Evolutionary conservation across 306 rosid genomes (phyloP).

Genomic region (Notholithocarpus densiflorus): DNA sequence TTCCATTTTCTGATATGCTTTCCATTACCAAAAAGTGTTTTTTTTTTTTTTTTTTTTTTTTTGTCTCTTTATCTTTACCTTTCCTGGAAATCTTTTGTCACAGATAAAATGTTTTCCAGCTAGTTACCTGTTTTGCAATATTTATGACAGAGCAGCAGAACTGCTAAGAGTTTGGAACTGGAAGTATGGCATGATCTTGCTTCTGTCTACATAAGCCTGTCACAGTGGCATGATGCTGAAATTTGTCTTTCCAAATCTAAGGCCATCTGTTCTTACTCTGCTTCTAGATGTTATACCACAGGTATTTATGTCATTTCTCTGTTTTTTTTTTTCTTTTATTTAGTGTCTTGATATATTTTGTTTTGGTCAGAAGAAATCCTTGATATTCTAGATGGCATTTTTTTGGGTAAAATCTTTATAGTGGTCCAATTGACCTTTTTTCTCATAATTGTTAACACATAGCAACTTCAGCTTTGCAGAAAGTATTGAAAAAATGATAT

Average conservation of each 20-base stretch:
- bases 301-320: slow-evolving; percentile 37
- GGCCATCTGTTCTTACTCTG: slow-evolving; percentile 53
- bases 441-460: background rate
- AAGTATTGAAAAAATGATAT: background rate
- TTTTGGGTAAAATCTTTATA: background rate
- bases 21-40: background rate
- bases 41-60: background rate
- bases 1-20: background rate
- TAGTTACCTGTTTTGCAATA: slow-evolving; percentile 10
- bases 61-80: background rate
- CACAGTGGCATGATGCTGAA: slow-evolving; percentile 76
- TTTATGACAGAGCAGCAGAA: slow-evolving; percentile 50
- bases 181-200: slow-evolving; percentile 91
- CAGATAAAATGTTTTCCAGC: slow-evolving; percentile 9
- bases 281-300: slow-evolving; percentile 62
- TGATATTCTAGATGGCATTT: background rate
- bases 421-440: background rate
- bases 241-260: slow-evolving; percentile 73
- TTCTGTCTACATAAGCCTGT: slow-evolving; percentile 56
- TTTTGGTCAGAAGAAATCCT: background rate
- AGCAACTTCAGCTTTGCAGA: background rate
- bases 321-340: background rate
- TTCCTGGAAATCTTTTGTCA: slow-evolving; percentile 9
- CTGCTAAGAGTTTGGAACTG: slow-evolving; percentile 58
- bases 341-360: background rate